Conservation (phyloP, 495 filamentous ascomycete genomes). For the Beverwykella pulmonaria region DNA sequence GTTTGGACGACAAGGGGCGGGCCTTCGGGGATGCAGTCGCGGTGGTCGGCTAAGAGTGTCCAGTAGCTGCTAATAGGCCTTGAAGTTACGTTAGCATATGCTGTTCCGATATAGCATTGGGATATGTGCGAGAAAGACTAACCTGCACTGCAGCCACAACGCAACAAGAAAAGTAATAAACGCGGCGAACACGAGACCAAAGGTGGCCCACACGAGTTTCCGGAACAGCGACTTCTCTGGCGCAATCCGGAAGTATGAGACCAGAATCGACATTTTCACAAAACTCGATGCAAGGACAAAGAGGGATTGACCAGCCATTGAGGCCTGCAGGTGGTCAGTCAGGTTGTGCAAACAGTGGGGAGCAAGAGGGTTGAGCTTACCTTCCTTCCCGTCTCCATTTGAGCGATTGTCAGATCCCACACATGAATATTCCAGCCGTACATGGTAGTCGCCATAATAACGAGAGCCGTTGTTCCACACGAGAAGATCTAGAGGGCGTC, state of each 20-base stretch:
- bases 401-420: conserved; percentile 31
- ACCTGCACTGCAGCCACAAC: conserved; percentile 37
- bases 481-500: conserved; percentile 31
- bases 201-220: conserved; percentile 30
- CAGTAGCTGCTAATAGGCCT: conserved; percentile 37
- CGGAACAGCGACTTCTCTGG: conserved; percentile 32
- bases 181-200: conserved; percentile 33
- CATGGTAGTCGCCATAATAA: conserved; percentile 32
- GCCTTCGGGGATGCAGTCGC: conserved; percentile 36
- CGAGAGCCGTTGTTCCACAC: conserved; percentile 28
- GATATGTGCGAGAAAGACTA: conserved; percentile 1
- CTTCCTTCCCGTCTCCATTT: conserved; percentile 34
- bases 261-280: conserved; percentile 42
- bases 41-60: conserved; percentile 25
- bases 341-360: background rate
- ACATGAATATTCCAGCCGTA: conserved; percentile 42
- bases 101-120: background rate
- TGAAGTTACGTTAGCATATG: background rate
- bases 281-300: conserved; percentile 37
- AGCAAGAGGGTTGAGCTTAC: conserved; percentile 12
- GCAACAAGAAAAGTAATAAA: conserved; percentile 35
- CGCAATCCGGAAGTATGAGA: conserved; percentile 39
- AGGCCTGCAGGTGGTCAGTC: conserved; percentile 24
- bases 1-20: conserved; percentile 33
- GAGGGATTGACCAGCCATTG: conserved; percentile 37